A percentile compares a stretch with the other conserved stretches of the same genome.
These are phyloP conservation scores for Thelephora ganbajun DNA, from an alignment of 768 basidiomycete genomes.

Conservation along the genomic window DNA sequence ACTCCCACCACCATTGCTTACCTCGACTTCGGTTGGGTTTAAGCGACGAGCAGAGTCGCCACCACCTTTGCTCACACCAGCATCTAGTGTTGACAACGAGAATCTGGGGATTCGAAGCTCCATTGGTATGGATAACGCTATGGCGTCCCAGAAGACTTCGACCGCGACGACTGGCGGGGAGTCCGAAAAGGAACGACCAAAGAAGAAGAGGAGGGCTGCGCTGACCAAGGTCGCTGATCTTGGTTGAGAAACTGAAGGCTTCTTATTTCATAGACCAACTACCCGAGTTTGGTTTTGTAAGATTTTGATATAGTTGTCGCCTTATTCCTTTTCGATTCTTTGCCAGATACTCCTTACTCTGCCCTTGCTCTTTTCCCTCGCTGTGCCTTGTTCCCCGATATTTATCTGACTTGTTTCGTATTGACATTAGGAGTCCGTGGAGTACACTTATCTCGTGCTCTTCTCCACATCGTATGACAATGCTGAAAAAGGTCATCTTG, in stretches of 20 bases:
- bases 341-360: no score
- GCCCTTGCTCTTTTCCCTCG: no score
- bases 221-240: conserved; percentile 57
- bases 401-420: no score
- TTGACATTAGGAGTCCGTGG: no score
- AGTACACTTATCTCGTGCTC: no score
- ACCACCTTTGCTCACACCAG: conserved; percentile 19
- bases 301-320: no score
- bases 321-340: no score
- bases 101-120: conserved; percentile 1
- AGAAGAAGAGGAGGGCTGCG: conserved; percentile 77
- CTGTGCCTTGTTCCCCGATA: no score
- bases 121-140: not conserved
- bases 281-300: no score
- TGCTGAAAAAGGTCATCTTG: no score
- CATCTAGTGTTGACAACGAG: conserved; percentile 15
- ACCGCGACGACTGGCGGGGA: conserved; percentile 6
- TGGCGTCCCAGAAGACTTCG: not conserved
- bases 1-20: conserved; percentile 12
- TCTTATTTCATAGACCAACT: no score
- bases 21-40: conserved; percentile 16
- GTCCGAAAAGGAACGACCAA: conserved; percentile 42
- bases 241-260: conserved; percentile 3
- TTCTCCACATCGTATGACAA: no score
- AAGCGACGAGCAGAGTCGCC: conserved; percentile 21